These are phyloP conservation scores for Anisodus acutangulus DNA, from an alignment of 257 asterid genomes.

Conservation along the genomic window DNA sequence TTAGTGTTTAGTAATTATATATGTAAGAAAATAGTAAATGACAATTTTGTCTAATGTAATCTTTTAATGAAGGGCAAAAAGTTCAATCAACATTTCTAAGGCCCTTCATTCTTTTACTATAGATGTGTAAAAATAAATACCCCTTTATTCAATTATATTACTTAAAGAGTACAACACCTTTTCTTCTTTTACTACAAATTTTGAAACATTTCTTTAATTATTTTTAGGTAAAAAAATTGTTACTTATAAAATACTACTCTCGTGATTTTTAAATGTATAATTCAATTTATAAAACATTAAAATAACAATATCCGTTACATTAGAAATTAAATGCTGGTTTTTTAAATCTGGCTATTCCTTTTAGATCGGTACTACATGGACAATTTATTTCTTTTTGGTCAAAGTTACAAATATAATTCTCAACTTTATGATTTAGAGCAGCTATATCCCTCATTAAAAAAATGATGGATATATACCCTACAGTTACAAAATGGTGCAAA, in stretches of 20 bases:
- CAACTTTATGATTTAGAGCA: too few relatives aligned
- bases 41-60: too few relatives aligned
- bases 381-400: neutral
- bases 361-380: neutral
- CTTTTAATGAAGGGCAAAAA: too few relatives aligned
- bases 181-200: neutral
- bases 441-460: too few relatives aligned
- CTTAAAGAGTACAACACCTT: neutral
- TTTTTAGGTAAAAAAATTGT: neutral
- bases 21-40: too few relatives aligned
- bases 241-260: neutral
- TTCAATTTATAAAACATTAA: neutral
- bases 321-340: neutral
- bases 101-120: too few relatives aligned
- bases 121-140: neutral
- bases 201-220: neutral
- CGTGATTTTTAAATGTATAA: neutral
- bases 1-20: too few relatives aligned
- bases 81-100: too few relatives aligned
- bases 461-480: too few relatives aligned
- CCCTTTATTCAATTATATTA: neutral
- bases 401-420: too few relatives aligned
- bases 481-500: too few relatives aligned
- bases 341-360: neutral
- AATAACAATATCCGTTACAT: neutral